Percentiles rank a stretch among this genome's conserved stretches.
Conservation (phyloP, 2,329 filamentous ascomycete genomes). For the Penicillium sp. region DNA sequence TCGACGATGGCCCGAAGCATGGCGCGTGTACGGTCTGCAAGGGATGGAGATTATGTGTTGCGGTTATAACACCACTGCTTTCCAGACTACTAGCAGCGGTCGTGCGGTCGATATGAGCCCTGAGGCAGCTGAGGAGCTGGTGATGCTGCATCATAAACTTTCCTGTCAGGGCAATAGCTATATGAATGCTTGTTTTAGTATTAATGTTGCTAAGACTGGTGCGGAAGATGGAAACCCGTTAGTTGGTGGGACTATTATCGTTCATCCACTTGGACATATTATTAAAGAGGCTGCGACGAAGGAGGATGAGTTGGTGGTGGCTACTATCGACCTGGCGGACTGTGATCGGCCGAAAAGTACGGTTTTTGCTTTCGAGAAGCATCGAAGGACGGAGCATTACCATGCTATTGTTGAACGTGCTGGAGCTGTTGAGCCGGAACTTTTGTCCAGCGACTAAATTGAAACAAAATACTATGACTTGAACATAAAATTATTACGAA, state of each 20-base stretch:
- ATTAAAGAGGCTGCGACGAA: conserved; percentile 50
- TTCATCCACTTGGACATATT: conserved; percentile 50
- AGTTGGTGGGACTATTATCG: conserved; percentile 51
- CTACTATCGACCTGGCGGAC: conserved; percentile 50
- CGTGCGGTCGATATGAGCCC: conserved; percentile 42
- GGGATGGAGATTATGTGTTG: conserved; percentile 51
- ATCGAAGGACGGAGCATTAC: conserved; percentile 34
- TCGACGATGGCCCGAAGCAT: conserved; percentile 55
- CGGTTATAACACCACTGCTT: conserved; percentile 54
- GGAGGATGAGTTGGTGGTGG: conserved; percentile 53
- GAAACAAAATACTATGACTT: neutral
- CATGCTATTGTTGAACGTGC: conserved; percentile 27
- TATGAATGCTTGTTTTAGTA: conserved; percentile 54
- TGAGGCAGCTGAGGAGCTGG: conserved; percentile 48
- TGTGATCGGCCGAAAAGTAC: conserved; percentile 52
- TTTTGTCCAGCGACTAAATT: neutral
- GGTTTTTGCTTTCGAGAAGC: conserved; percentile 38
- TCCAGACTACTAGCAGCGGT: conserved; percentile 49
- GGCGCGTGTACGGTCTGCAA: conserved; percentile 54
- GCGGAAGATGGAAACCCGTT: conserved; percentile 53
- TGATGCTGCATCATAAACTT: conserved; percentile 54
- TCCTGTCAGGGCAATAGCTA: conserved; percentile 55
- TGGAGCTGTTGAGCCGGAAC: conserved; percentile 41
- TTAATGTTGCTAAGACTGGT: conserved; percentile 52
- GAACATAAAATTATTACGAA: no score